Base-by-base conservation (phyloP, 768 basidiomycete genomes). In the Suillus bovinus region DNA sequence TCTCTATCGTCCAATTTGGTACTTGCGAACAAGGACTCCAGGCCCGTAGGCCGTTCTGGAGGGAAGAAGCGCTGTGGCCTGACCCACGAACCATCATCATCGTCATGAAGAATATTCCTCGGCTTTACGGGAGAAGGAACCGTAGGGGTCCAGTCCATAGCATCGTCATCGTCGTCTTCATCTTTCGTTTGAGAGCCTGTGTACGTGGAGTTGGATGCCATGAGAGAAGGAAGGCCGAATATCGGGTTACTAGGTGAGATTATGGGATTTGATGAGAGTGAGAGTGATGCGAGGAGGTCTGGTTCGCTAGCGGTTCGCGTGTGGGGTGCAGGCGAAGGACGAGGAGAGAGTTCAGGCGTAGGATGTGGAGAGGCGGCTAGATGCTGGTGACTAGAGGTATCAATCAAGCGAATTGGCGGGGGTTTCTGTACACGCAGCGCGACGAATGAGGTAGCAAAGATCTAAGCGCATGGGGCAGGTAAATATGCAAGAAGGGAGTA, bases 21-120 rank as follows among this genome's bases (percentile, higher is more conserved):
- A 64, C 77, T 79, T 61, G 86, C 86, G 64, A 92, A 87, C 17
- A 93, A 74, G 41, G 80, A 79, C 72, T 93, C 90, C 9, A 93
- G 79, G 16, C 90, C 90, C 1, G 90, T 93, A 1, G 90, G 88
- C 63, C 85, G 82, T 70, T 91, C 90, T 0, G 90, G 90, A 17
- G 89, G 83, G 66, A 91, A 93, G 70, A 91, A 93, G 16, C 82
- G 81, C 66, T 91, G 90, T 4, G 87, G 89, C 5, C 85, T 83
- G 56, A 93, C 68, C 85, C 82, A 87, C 29, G 76, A 72, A 9
- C 78, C 78, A 59, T 82, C 80, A 22, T 81, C 64, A 34, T 74
- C 69, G 42, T 69, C 64, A 47, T 64, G 58, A 1, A 58, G 9
- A 61, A 64, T 67, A 76, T 68, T 62, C 63, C 58, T 60, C 61